Evolutionary conservation across 2,329 filamentous ascomycete genomes (phyloP), one percentile per base, ranked within the genome.

Genomic region (Akanthomyces dipterigenus): DNA sequence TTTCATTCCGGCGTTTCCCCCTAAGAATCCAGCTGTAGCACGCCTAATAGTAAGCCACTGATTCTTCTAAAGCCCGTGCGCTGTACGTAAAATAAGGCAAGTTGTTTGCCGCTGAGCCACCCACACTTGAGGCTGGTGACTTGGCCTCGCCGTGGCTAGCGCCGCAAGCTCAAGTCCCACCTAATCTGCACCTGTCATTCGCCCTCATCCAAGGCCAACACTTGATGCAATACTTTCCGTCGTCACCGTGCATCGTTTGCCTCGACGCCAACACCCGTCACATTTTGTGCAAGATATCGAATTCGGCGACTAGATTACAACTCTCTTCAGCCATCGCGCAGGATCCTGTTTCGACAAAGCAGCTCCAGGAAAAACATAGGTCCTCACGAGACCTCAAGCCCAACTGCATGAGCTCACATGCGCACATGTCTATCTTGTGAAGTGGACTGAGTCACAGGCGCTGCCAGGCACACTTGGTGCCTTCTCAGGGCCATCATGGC

Each of bases 401-500:
- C 12, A 34, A 34, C 22, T 31, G 43, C 40, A 60, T 43, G 48
- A 54, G n/a, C 48, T 54, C 57, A 59, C 38, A 59, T 45, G 28
- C 48, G 26, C n/a, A 28, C 40, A 54, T 45, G 48, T n/a, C 2
- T 28, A 26, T 20, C n/a, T n/a, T 20, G 48, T 60, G 48, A 54
- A 60, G 38, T 28, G 9, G 18, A 36, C 54, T 46, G 16, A 51
- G 48, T 45, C 26, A 54, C n/a, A 38, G 28, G 24, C 36, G 36
- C 56, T 24, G 38, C 24, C 48, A 11, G 48, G 55, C 56, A 51
- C 16, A 36, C 18, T n/a, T 9, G 54, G 57, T 53, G 57, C 49
- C 57, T 36, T 18, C 46, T 38, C 26, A n/a, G 31, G 28, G 57
- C 43, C 62, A 68, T 58, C 50, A 88, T 88, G 85, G 77, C 82